Evolutionary conservation across 805 yeast genomes (phyloP), one percentile per base, ranked within the genome.

Genomic region (Starmerella davenportii): DNA sequence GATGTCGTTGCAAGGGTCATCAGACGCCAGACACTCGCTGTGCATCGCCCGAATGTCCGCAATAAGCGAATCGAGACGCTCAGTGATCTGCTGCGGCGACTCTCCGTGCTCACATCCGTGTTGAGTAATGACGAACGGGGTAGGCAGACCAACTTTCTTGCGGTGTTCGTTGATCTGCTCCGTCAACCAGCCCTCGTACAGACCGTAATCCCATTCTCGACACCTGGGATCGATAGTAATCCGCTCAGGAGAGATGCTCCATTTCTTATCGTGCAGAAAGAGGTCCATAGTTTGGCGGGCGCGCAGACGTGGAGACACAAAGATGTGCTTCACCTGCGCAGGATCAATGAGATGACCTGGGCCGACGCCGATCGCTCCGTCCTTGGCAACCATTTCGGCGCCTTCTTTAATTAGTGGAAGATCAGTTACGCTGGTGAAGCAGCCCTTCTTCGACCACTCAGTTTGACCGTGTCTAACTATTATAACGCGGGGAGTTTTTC

Each of bases 141-240:
- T 41, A 5, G 28, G 28, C 7, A 45, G 40, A 14, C 45, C 48
- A 17, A 29, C 13, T 13, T 33, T 34, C 34, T 37, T 35, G 63
- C 69, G 33, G 66, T 60, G 37, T 21, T 21, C 33, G 37, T 46
- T 43, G 55, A 85, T 82, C 50, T 85, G 72, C 5, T 61, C 55
- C 2, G 93, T 78, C 41, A 67, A 54, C 47, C 74, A 57, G 4
- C 96, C 96, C 63, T 87, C 96, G 57, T 87, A 87, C 53, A 80
- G 90, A 48, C 96, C 96, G 52, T 87, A 87, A 48, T 81, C 92
- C 95, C 95, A 87, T 60, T 87, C 96, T 49, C 90, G 69, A 36
- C 84, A 59, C 51, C 81, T 84, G 36, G 79, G 72, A 38, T 55
- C 57, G 11, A 38, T 38, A 20, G 48, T 45, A 25, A 52, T 40